These are phyloP conservation scores for Erysimum cheiri DNA, from an alignment of 441 rosid species.

Conservation along the genomic window DNA sequence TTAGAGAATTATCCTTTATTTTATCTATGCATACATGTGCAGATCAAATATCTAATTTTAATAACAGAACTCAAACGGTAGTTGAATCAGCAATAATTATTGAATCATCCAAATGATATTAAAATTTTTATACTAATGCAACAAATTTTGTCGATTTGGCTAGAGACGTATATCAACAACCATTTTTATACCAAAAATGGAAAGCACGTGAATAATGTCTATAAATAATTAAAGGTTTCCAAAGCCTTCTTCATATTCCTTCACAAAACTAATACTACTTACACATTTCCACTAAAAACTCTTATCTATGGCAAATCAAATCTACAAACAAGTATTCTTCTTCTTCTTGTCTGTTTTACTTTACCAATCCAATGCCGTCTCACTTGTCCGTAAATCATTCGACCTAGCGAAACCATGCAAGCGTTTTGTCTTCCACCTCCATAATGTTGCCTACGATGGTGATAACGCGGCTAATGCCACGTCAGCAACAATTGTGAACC, in stretches of 20 bases:
- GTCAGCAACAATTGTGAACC: conserved; percentile 65
- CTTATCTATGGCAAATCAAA: conserved; percentile 15
- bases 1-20: too few species aligned
- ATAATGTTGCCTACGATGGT: conserved; percentile 64
- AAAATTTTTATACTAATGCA: too few species aligned
- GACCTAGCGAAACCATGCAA: conserved; percentile 54
- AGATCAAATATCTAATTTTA: too few species aligned
- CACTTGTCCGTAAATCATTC: background rate
- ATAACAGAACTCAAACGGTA: background rate
- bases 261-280: background rate
- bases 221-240: background rate
- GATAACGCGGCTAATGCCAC: conserved; percentile 64
- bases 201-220: background rate
- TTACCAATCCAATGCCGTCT: background rate
- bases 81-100: background rate
- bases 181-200: too few species aligned
- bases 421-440: conserved; percentile 57
- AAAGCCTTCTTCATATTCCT: background rate
- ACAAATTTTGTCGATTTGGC: too few species aligned
- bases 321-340: conserved; percentile 5
- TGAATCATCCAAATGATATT: background rate
- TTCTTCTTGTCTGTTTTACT: conserved; percentile 19
- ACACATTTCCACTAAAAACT: conserved; percentile 4
- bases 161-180: too few species aligned
- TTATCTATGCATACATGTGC: too few species aligned